A percentile compares a stretch with the other conserved stretches of the same genome.
phyloP scores from a whole-genome alignment of 331 rosid genomes.

The Acacia pycnantha region DNA sequence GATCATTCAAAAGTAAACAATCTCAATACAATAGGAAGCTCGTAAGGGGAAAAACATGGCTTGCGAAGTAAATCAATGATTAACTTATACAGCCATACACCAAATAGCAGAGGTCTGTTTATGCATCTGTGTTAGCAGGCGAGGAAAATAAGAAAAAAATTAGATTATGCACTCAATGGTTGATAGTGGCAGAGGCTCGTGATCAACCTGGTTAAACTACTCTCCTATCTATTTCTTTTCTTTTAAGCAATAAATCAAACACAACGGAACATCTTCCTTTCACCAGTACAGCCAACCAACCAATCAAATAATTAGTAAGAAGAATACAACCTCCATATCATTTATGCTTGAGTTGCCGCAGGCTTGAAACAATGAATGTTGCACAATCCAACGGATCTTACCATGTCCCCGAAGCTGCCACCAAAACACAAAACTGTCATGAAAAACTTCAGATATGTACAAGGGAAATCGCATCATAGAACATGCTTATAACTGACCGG shows the following conservation, averaged over 20 bases:
- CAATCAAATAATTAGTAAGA: constrained; percentile 41
- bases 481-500: constrained; percentile 51
- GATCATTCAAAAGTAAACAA: background rate
- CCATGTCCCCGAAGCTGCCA: constrained; percentile 84
- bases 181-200: constrained; percentile 30
- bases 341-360: constrained; percentile 56
- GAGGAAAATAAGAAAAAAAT: background rate
- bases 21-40: background rate
- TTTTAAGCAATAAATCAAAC: constrained; percentile 25
- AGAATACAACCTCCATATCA: constrained; percentile 30
- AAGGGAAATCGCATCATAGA: background rate
- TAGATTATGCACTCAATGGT: constrained; percentile 17
- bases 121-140: constrained; percentile 21
- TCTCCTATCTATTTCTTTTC: constrained; percentile 34
- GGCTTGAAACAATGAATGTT: constrained; percentile 88
- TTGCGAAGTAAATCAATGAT: background rate
- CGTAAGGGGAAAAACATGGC: background rate
- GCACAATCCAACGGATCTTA: constrained; percentile 86
- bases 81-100: background rate
- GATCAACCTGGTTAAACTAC: constrained; percentile 41
- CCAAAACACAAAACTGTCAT: constrained; percentile 34
- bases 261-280: constrained; percentile 32
- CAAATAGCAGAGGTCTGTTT: background rate
- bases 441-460: background rate
- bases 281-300: constrained; percentile 33